Percentiles rank a stretch among this genome's conserved stretches.
phyloP scores from a whole-genome alignment of 2,329 filamentous ascomycete genomes.

The Byssochlamys sp. region DNA sequence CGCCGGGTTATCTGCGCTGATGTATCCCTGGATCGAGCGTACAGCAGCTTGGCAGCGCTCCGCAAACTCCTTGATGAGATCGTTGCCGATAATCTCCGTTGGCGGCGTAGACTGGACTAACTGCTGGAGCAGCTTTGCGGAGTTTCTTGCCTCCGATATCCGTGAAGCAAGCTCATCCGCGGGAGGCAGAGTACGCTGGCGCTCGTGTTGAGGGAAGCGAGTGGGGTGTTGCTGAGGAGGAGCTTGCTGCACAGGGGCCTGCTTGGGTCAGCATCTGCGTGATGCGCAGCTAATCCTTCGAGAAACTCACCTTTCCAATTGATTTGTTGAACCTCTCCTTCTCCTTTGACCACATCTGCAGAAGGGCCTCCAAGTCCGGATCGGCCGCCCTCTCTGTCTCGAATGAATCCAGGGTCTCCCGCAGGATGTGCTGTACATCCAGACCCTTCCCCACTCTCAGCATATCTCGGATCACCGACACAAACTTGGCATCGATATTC shows the following conservation, averaged over 20 bases:
- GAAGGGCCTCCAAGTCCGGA: conserved; percentile 59
- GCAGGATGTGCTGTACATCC: conserved; percentile 72
- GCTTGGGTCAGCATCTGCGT: not conserved
- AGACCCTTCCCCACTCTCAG: conserved; percentile 61
- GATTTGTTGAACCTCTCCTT: conserved; percentile 56
- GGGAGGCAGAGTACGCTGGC: conserved; percentile 47
- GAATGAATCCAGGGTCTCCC: conserved; percentile 75
- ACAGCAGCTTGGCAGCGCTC: conserved; percentile 75
- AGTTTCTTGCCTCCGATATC: conserved; percentile 81
- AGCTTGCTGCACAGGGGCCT: conserved; percentile 2
- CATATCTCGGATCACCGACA: conserved; percentile 63
- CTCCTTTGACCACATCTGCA: conserved; percentile 84
- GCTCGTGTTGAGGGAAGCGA: conserved; percentile 19
- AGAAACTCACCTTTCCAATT: conserved; percentile 36
- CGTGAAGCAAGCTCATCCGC: conserved; percentile 70
- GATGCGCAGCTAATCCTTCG: not conserved
- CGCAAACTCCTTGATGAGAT: conserved; percentile 86
- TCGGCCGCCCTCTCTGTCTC: conserved; percentile 64
- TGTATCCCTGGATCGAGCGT: conserved; percentile 74
- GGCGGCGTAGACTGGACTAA: conserved; percentile 77
- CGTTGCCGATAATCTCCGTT: conserved; percentile 65
- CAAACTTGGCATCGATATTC: conserved; percentile 78
- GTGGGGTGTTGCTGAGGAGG: not conserved
- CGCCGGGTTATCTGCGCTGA: conserved; percentile 64
- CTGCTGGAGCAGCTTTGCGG: conserved; percentile 83